phyloP scores from a whole-genome alignment of 805 yeast species.

The Tetrapisispora nanseiensis region DNA sequence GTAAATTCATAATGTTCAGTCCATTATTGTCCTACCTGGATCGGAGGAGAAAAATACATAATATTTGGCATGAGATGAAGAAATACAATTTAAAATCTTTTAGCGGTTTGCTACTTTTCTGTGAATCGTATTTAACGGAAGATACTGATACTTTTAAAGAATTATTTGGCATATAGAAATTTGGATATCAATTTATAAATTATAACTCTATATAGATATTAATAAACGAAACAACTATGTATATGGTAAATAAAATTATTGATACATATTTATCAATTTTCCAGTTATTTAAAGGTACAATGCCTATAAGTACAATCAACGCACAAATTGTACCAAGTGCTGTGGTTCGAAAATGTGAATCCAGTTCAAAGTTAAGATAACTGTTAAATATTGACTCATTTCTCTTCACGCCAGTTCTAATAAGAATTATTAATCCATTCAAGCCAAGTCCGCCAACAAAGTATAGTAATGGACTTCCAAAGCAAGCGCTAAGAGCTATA shows the following conservation, averaged over 20 bases:
- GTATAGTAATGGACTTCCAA: conserved; percentile 83
- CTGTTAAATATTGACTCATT: neutral
- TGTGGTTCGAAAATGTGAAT: conserved; percentile 31
- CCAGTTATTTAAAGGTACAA: conserved; percentile 41
- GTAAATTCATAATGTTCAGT: conserved; percentile 20
- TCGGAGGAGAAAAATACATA: conserved; percentile 16
- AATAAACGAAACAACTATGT: conserved; percentile 11
- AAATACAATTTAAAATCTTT: conserved; percentile 1
- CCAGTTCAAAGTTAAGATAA: conserved; percentile 31
- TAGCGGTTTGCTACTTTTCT: conserved; percentile 10
- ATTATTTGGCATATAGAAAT: conserved; percentile 2
- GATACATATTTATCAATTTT: conserved; percentile 36
- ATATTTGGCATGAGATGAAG: conserved; percentile 17
- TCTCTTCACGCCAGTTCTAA: conserved; percentile 1
- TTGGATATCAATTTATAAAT: neutral
- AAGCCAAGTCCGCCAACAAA: conserved; percentile 72
- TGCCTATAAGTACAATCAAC: conserved; percentile 30
- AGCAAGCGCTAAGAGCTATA: conserved; percentile 92
- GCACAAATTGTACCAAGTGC: conserved; percentile 34
- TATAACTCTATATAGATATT: conserved; percentile 10
- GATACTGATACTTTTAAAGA: conserved; percentile 18
- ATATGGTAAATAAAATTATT: conserved; percentile 13
- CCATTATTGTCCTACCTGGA: conserved; percentile 18
- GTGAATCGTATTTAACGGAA: conserved; percentile 22
- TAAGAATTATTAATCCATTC: conserved; percentile 46